Evolutionary conservation across 2,329 filamentous ascomycete species (phyloP), one percentile per base, ranked within the genome.

Genomic region (Fusarium sp.): DNA sequence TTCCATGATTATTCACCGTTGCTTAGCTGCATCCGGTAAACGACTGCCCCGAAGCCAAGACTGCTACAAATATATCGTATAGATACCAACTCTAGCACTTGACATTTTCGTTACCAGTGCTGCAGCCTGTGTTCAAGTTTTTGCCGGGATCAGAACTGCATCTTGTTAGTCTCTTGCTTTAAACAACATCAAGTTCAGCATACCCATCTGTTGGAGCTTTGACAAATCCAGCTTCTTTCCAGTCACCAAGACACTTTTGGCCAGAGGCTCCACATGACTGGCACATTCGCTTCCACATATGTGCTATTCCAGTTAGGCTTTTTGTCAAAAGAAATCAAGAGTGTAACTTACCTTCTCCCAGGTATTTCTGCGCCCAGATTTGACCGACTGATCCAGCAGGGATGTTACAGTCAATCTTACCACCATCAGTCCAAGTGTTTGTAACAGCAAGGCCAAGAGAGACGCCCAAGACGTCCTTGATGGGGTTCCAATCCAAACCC

Each of bases 101-200:
- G 13, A 53, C 33, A 0, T 53, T 53, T 0, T 38, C 49, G 0
- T 39, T 39, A 2, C 49, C 49, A n/a, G 49, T 53, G 4, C 49
- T 53, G 10, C 49, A 53, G 22, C 49, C 49, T 0, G 49, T 53
- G 10, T 53, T 53, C 1, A 53, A 1, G 49, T 53, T 53, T 14
- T 53, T 53, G 0, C 33, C 33, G 0, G 49, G 49, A 53, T 53
- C 49, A 4, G 46, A 50, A 22, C 46, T 49, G 13, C 1, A 2
- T 1, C 2, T 1, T 10, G 29, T 49, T 33, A 49, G 27, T 2
- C 0, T 17, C 7, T 1, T 12, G 3, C 3, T 0, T 22, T 0
- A 29, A 4, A 11, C 2, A 3, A 0, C 1, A 0, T 0, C 4
- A 25, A 2, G 0, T 3, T 35, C 8, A 7, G 27, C 49, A 39